Base-by-base conservation (phyloP, 176 grass and related monocot species). In the Zea luxurians region DNA sequence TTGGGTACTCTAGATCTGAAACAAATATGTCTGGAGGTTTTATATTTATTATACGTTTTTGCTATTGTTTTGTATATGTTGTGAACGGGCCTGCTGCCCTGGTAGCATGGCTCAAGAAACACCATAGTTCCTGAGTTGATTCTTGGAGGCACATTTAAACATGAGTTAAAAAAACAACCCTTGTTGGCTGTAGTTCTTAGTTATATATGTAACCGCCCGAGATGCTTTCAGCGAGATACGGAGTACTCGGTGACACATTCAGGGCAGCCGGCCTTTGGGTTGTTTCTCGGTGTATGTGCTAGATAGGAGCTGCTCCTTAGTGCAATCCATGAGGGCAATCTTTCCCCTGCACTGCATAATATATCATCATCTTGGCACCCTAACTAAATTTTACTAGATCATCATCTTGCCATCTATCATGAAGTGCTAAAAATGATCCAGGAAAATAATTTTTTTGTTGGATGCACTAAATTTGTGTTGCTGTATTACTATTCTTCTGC, bases 401-500 rank as follows among this genome's bases (percentile, higher is more conserved):
- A 46, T 75, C 13, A 12, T 46, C 45, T 58, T 76, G 13, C 45
- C 37, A 43, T 12, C 21, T 4, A 47, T 48, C 17, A 37, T 13
- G 35, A 52, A 13, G 37, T 58, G 27, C 41, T 76, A 7, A 58
- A 10, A 48, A 47, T 41, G 42, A 48, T 60, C 48, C 6, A 10
- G 44, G 0, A 77, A 38, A 70, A 75, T 66, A 12, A 2, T 45
- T 18, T 48, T 66, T 74, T 44, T 53, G 13, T 57, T 66, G 10
- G 48, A 55, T 37, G 37, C 41, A 55, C 45, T 3, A 82, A 53
- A 37, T 75, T 83, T 73, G 5, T 61, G 9, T 52, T 52, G 6
- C 10, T 42, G n/a, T 68, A 70, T 41, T 83, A 37, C 67, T 83
- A 4, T 77, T 70, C 5, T 13, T 49, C 40, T 34, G 4, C 63